Conservation (phyloP, 1,284 basidiomycete genomes). For the Rhodotorula sp. region DNA sequence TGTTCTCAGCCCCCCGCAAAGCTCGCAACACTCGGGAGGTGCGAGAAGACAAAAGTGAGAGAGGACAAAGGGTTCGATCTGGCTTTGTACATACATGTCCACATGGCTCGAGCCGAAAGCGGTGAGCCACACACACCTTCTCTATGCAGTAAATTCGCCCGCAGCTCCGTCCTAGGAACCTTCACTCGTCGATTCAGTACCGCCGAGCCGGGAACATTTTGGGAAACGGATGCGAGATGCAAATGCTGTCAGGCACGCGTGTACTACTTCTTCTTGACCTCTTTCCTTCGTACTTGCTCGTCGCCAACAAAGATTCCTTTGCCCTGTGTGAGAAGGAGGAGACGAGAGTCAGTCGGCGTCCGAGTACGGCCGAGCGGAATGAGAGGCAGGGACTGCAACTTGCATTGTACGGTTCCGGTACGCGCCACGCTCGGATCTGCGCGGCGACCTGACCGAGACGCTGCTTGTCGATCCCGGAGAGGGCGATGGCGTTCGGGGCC, state of each 20-base stretch:
- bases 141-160: no score
- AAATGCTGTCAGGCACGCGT: no score
- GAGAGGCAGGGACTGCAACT: constrained; percentile 63
- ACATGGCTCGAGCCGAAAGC: no score
- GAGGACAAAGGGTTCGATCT: constrained; percentile 6
- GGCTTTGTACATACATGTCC: no score
- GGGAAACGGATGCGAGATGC: no score
- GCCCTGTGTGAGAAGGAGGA: constrained; percentile 37
- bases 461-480: constrained; percentile 58
- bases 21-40: no score
- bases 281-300: constrained; percentile 84
- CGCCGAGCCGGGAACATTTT: no score
- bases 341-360: neutral
- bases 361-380: neutral
- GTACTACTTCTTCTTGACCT: constrained; percentile 88
- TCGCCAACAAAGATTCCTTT: constrained; percentile 85
- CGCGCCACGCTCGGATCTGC: constrained; percentile 75
- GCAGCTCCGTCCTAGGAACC: no score
- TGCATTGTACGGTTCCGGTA: constrained; percentile 96
- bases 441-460: constrained; percentile 82
- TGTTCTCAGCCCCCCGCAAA: no score
- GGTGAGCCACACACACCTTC: no score
- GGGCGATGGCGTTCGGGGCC: constrained; percentile 54
- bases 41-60: constrained; percentile 1
- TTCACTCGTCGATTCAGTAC: no score